Conservation (phyloP, 176 grass and related monocot species). For the Phoenix dactylifera region DNA sequence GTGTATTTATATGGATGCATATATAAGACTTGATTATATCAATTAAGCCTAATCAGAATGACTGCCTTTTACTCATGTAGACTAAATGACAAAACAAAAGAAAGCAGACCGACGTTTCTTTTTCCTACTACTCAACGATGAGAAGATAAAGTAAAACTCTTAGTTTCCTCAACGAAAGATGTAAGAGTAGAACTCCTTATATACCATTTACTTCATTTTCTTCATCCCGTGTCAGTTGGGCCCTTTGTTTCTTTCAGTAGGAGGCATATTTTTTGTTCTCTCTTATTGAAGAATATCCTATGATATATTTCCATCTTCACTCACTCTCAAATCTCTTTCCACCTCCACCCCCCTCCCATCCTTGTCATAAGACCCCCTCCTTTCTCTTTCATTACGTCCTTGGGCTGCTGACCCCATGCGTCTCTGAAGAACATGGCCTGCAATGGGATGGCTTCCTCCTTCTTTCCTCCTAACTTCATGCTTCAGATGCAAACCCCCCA, state of each 20-base stretch:
- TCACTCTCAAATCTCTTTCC: neutral
- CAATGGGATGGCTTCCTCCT: conserved; percentile 15
- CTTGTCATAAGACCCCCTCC: neutral
- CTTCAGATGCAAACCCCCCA: conserved; percentile 7
- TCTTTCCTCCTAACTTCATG: conserved; percentile 8
- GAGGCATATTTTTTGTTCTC: neutral
- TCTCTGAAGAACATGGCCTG: neutral
- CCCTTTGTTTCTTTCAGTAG: neutral
- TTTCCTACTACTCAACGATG: too few species aligned
- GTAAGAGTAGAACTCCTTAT: neutral
- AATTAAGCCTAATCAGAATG: too few species aligned
- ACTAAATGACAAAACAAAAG: too few species aligned
- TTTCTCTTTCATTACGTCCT: neutral
- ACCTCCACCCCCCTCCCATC: neutral
- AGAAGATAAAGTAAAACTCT: too few species aligned
- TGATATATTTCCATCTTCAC: neutral
- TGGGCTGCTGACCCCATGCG: neutral
- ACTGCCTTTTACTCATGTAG: too few species aligned
- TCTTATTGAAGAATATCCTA: neutral
- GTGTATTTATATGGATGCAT: too few species aligned
- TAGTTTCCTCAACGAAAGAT: neutral
- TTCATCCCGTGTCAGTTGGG: neutral
- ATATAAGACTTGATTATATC: too few species aligned
- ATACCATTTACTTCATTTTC: too few species aligned
- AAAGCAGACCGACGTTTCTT: too few species aligned